phyloP scores from a whole-genome alignment of 2,329 filamentous ascomycete species.

The Pezicula radicicola region DNA sequence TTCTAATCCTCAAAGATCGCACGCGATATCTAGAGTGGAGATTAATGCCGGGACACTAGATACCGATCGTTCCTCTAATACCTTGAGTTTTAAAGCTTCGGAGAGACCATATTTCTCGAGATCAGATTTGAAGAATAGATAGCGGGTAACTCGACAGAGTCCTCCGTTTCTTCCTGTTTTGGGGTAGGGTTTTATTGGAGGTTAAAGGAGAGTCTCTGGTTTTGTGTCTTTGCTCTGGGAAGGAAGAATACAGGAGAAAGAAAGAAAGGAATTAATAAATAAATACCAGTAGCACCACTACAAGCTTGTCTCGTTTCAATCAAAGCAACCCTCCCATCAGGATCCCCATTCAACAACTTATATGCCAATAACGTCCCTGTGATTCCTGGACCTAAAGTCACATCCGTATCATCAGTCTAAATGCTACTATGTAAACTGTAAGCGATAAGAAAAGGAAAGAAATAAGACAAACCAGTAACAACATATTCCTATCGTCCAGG shows the following conservation, averaged over 20 bases:
- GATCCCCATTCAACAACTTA: constrained; percentile 23
- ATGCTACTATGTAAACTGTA: no score
- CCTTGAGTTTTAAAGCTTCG: neutral
- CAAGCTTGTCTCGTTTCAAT: constrained; percentile 28
- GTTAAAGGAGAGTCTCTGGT: neutral
- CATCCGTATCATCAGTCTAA: no score
- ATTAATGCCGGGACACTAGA: neutral
- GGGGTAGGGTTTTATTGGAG: neutral
- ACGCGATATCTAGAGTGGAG: neutral
- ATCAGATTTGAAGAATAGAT: constrained; percentile 15
- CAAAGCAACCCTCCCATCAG: constrained; percentile 21
- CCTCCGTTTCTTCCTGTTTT: constrained; percentile 28
- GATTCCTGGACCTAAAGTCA: constrained; percentile 12
- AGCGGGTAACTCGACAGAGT: constrained; percentile 21
- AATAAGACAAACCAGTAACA: constrained; percentile 10
- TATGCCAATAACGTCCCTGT: constrained; percentile 14
- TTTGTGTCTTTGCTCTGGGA: neutral
- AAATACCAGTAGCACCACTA: constrained; percentile 22
- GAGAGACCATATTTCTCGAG: constrained; percentile 2
- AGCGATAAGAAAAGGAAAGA: no score
- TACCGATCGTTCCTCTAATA: constrained; percentile 10
- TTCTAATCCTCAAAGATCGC: no score
- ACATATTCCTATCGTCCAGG: constrained; percentile 10
- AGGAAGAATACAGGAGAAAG: neutral
- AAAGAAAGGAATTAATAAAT: neutral